Evolutionary conservation across 352 stramenopile species (phyloP).

Genomic region (Pythium volutum): DNA sequence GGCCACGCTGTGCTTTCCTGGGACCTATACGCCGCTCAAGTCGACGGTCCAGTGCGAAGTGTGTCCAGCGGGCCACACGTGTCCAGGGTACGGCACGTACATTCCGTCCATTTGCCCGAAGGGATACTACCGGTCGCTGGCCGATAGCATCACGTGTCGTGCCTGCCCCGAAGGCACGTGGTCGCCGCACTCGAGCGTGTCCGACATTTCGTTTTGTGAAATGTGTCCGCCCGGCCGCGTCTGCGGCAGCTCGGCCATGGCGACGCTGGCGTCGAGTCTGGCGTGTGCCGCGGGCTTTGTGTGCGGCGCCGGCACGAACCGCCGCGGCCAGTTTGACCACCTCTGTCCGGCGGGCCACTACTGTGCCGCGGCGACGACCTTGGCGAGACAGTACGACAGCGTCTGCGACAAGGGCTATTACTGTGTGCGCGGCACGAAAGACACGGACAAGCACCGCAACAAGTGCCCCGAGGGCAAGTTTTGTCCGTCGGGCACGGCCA

Average conservation of each 20-base stretch:
- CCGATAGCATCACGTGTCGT: conserved; percentile 94
- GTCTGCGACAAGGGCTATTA: conserved; percentile 86
- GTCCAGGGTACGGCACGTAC: conserved; percentile 94
- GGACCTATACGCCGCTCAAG: conserved; percentile 93
- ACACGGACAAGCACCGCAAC: conserved; percentile 87
- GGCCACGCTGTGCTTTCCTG: conserved; percentile 94
- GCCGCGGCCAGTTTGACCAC: conserved; percentile 89
- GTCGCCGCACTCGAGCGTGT: conserved; percentile 87
- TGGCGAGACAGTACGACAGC: conserved; percentile 82
- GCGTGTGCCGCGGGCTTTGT: conserved; percentile 92
- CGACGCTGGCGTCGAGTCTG: conserved; percentile 75
- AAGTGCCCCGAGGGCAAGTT: conserved; percentile 93
- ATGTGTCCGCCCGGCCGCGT: conserved; percentile 93
- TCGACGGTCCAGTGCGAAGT: conserved; percentile 86
- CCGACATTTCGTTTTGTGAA: conserved; percentile 95
- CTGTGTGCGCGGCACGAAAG: conserved; percentile 88
- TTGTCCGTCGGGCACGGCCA: conserved; percentile 89
- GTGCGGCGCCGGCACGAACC: conserved; percentile 92
- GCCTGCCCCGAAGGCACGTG: conserved; percentile 94
- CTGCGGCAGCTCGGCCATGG: conserved; percentile 90
- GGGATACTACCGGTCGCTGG: conserved; percentile 93
- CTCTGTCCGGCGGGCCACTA: conserved; percentile 91
- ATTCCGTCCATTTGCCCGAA: conserved; percentile 92
- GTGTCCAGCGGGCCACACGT: conserved; percentile 94
- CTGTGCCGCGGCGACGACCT: conserved; percentile 82